These are phyloP conservation scores for Elaeagnus macrophylla DNA, from an alignment of 306 rosid genomes.

Conservation along the genomic window DNA sequence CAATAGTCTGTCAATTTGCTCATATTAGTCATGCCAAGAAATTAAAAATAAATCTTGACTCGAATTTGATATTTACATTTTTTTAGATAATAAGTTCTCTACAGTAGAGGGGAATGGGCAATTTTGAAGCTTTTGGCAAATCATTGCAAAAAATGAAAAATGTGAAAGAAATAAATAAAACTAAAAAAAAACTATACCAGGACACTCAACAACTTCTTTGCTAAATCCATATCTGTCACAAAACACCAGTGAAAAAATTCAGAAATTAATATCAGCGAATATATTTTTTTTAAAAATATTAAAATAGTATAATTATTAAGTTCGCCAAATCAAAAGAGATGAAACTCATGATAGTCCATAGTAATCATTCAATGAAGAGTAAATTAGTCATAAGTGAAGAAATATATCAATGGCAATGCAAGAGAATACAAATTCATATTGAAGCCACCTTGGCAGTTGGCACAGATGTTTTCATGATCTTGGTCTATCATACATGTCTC, in stretches of 20 bases:
- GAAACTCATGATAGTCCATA: not conserved
- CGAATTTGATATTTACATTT: not conserved
- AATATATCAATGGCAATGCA: too few species aligned
- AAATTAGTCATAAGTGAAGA: too few species aligned
- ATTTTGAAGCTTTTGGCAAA: not conserved
- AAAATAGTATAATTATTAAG: not conserved
- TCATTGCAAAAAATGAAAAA: too few species aligned
- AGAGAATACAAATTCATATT: too few species aligned
- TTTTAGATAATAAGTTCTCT: not conserved
- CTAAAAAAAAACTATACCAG: conserved; percentile 41
- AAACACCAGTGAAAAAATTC: conserved; percentile 11
- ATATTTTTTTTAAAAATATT: not conserved
- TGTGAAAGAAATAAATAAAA: not conserved
- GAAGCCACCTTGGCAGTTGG: not conserved
- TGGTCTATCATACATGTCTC: not conserved
- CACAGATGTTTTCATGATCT: not conserved
- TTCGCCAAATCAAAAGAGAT: not conserved
- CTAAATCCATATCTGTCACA: conserved; percentile 78
- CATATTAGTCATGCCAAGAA: conserved; percentile 1
- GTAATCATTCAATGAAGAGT: too few species aligned
- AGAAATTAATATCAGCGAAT: conserved; percentile 1
- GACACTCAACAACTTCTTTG: conserved; percentile 85
- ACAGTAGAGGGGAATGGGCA: conserved; percentile 5
- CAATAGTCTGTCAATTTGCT: conserved; percentile 51
- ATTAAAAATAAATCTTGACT: not conserved